A percentile compares a stretch with the other conserved stretches of the same genome.
Conservation (phyloP, 2,329 filamentous ascomycete species). For the Coniochaeta ligniaria region DNA sequence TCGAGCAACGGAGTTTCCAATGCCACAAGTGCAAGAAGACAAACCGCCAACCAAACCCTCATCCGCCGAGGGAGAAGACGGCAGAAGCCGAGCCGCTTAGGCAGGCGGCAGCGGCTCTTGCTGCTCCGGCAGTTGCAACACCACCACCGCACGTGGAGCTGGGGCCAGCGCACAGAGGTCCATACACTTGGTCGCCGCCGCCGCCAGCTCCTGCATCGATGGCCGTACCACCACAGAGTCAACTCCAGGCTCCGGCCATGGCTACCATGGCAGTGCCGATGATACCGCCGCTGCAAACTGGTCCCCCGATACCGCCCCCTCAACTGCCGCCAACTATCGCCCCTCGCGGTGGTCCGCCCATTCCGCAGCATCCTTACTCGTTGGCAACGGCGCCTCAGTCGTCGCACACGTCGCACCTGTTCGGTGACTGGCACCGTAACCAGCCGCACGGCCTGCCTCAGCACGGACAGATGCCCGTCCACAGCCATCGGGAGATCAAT, state of each 20-base stretch:
- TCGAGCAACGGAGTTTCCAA: conserved; percentile 56
- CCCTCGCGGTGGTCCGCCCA: conserved; percentile 19
- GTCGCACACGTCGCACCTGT: conserved; percentile 24
- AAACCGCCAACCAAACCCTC: conserved; percentile 35
- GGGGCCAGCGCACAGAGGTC: conserved; percentile 9
- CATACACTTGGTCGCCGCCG: conserved; percentile 9
- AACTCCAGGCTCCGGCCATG: conserved; percentile 7
- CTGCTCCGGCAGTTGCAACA: conserved; percentile 4
- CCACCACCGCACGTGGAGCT: conserved; percentile 10
- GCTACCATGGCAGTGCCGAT: conserved; percentile 2
- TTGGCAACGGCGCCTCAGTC: neutral
- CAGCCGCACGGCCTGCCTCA: conserved; percentile 29
- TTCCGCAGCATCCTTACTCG: conserved; percentile 28
- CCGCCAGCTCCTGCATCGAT: conserved; percentile 8
- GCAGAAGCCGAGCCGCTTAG: conserved; percentile 17
- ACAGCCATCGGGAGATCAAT: conserved; percentile 36
- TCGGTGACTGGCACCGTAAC: conserved; percentile 42
- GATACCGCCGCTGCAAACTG: neutral
- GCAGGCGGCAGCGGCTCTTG: conserved; percentile 11
- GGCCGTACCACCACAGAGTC: conserved; percentile 3
- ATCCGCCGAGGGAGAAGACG: conserved; percentile 19
- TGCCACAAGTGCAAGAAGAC: conserved; percentile 68
- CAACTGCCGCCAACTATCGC: conserved; percentile 17
- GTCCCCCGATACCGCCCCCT: conserved; percentile 10
- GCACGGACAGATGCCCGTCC: conserved; percentile 35